Conservation (phyloP, 2,329 filamentous ascomycete species). For the Fusarium secorum region DNA sequence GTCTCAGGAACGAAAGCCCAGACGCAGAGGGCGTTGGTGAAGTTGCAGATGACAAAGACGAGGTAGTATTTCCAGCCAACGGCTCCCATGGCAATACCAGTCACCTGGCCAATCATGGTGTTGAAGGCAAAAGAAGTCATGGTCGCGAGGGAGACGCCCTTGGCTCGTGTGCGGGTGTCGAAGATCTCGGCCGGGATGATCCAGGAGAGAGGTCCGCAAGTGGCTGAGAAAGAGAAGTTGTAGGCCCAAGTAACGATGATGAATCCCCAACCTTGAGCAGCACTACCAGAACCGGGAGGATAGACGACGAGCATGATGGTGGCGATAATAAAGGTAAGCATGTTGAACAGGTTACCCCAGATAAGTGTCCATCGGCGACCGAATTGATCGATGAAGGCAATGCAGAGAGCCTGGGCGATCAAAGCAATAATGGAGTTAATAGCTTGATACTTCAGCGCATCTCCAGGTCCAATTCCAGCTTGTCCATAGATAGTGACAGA, state of each 20-base stretch:
- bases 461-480: conserved; percentile 71
- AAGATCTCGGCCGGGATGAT: conserved; percentile 77
- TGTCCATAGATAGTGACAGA: conserved; percentile 71
- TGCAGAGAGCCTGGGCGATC: conserved; percentile 72
- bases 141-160: conserved; percentile 77
- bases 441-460: conserved; percentile 77
- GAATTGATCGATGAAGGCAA: conserved; percentile 72
- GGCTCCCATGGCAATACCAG: conserved; percentile 39
- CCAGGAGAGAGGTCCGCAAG: conserved; percentile 71
- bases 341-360: conserved; percentile 74
- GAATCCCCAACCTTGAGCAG: conserved; percentile 73
- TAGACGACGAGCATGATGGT: conserved; percentile 62
- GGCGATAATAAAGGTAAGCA: conserved; percentile 75
- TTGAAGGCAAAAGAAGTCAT: conserved; percentile 80
- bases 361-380: conserved; percentile 79
- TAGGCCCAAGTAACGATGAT: conserved; percentile 79
- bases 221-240: conserved; percentile 78
- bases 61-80: conserved; percentile 55
- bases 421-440: conserved; percentile 77
- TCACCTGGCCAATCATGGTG: conserved; percentile 65
- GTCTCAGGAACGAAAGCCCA: conserved; percentile 73
- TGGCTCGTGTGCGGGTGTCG: conserved; percentile 76
- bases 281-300: conserved; percentile 58
- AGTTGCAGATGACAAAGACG: conserved; percentile 43
- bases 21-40: conserved; percentile 57